phyloP scores from a whole-genome alignment of 2,329 filamentous ascomycete genomes.

The Aspergillus glaucus region DNA sequence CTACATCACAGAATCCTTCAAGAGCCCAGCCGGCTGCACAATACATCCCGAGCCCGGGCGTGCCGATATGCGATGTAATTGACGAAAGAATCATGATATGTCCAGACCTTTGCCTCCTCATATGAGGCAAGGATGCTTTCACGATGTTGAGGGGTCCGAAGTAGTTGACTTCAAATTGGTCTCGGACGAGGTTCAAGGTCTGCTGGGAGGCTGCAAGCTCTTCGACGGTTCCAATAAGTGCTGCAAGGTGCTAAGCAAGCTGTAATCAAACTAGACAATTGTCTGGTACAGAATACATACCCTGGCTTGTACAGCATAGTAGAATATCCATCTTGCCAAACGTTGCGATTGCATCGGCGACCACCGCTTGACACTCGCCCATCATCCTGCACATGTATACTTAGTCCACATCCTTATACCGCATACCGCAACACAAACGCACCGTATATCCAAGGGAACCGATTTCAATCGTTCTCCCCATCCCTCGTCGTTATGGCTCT shows the following conservation, averaged over 20 bases:
- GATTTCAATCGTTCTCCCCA: conserved; percentile 72
- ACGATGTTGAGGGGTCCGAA: conserved; percentile 96
- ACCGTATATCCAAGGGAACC: conserved; percentile 54
- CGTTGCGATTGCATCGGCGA: conserved; percentile 76
- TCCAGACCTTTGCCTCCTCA: conserved; percentile 73
- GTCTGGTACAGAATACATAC: conserved; percentile 38
- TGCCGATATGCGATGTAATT: conserved; percentile 86
- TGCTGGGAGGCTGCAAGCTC: conserved; percentile 69
- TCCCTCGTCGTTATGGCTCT: conserved; percentile 59
- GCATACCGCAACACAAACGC: conserved; percentile 7
- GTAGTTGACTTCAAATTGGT: conserved; percentile 92
- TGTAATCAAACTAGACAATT: background rate
- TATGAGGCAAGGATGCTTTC: conserved; percentile 73
- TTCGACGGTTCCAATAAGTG: conserved; percentile 83
- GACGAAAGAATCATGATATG: conserved; percentile 88
- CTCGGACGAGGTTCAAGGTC: conserved; percentile 71
- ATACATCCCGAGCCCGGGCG: conserved; percentile 83
- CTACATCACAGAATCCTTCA: conserved; percentile 86
- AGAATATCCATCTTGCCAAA: conserved; percentile 88
- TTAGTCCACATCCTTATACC: background rate
- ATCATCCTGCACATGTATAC: conserved; percentile 41
- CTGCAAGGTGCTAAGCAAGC: conserved; percentile 37
- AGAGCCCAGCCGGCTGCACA: conserved; percentile 91
- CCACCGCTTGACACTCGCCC: conserved; percentile 71
- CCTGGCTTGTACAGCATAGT: conserved; percentile 82